Evolutionary conservation across 768 basidiomycete genomes (phyloP).

Genomic region (Inosperma sp.): DNA sequence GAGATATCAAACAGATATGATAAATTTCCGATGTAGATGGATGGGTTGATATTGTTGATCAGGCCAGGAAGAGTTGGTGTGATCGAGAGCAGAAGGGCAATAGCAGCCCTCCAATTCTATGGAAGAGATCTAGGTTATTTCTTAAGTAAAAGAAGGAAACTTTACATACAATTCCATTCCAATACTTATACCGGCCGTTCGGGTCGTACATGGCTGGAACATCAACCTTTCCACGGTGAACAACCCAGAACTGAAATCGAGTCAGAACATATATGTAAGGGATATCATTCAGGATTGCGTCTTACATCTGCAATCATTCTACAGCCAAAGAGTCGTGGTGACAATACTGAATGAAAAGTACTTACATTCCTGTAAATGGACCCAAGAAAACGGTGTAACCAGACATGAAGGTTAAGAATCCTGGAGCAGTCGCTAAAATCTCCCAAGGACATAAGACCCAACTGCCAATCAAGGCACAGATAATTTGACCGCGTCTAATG

Average conservation of each 20-base stretch:
- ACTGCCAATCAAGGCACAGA: conserved; percentile 78
- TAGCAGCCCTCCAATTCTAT: conserved; percentile 79
- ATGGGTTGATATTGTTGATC: conserved; percentile 65
- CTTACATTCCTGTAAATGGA: conserved; percentile 76
- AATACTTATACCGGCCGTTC: conserved; percentile 74
- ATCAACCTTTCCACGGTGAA: conserved; percentile 67
- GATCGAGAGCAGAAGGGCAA: conserved; percentile 63
- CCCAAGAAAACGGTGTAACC: conserved; percentile 86
- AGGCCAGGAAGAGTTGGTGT: conserved; percentile 74
- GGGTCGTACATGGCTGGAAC: conserved; percentile 84
- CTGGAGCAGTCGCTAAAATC: conserved; percentile 62
- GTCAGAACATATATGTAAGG: background rate
- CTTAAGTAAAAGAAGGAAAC: conserved; percentile 2
- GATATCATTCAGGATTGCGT: background rate
- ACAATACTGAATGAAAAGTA: conserved; percentile 7
- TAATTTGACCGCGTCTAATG: conserved; percentile 70
- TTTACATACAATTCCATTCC: conserved; percentile 60
- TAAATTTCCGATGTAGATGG: conserved; percentile 56
- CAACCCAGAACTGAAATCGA: conserved; percentile 39
- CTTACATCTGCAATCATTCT: conserved; percentile 48
- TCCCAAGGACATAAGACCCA: conserved; percentile 90
- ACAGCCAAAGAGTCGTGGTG: background rate
- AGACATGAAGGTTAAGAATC: conserved; percentile 73
- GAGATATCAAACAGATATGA: conserved; percentile 61
- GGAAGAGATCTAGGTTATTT: background rate